Base-by-base conservation (phyloP, 1,139 yeast genomes). In the Geotrichum fermentans region DNA sequence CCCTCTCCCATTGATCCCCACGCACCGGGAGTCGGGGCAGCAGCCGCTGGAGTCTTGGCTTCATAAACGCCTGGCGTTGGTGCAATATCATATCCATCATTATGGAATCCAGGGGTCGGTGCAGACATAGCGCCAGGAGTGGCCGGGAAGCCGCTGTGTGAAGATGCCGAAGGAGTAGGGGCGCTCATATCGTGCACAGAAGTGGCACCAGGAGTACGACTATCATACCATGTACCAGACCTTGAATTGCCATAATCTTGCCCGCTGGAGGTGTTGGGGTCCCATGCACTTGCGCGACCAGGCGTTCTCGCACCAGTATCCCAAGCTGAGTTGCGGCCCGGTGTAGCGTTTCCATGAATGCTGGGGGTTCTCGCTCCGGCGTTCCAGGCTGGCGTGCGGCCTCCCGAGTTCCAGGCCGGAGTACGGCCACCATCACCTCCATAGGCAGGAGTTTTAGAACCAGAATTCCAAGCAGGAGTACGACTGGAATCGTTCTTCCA, bases 91-190 rank as follows among this genome's bases (percentile, higher is more conserved):
- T 60, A 60, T 47, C 58, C 66, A 41, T 57, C 68, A 59, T 52
- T 69, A 64, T 69, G 74, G 68, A 49, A 75, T 13, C 72, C 75
- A 14, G 71, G 68, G 3, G 69, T 65, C 7, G 69, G 68, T 2
- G 71, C 71, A 41, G 64, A 61, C 38, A 64, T 52, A n/a, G 61
- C 64, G 53, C 79, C 78, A 67, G 79, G 77, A 38, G 78, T 68
- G 4, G 76, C 70, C 28, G 67, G 69, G 49, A 68, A 68, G 64
- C 68, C 68, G 4, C 68, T 68, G 1, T 71, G 72, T 1, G 69
- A 64, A 16, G 69, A 68, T 0, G 64, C 71, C 43, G 60, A 55
- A 67, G 79, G 77, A 38, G 78, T 68, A 5, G 77, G 70, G 26
- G 68, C 70, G 47, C 68, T 68, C 66, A 68, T 67, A 7, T 68